These are phyloP conservation scores for Solanum pinnatisectum DNA, from an alignment of 257 asterid genomes.

Conservation along the genomic window DNA sequence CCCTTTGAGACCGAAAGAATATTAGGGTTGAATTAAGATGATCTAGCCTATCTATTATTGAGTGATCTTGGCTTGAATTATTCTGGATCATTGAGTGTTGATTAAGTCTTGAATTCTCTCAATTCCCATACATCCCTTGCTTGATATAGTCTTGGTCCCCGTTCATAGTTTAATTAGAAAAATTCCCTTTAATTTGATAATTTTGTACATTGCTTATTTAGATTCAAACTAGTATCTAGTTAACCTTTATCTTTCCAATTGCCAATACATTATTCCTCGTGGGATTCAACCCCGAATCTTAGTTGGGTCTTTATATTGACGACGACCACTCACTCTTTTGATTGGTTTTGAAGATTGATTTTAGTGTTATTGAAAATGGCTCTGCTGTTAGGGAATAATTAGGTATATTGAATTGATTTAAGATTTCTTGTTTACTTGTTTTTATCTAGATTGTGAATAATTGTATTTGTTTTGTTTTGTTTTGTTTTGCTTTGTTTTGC, in stretches of 20 bases:
- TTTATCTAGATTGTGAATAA: background rate
- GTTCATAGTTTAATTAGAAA: background rate
- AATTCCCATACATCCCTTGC: background rate
- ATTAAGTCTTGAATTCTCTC: background rate
- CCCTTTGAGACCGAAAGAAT: background rate
- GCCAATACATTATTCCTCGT: background rate
- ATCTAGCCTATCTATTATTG: background rate
- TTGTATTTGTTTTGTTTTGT: background rate
- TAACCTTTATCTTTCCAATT: too few relatives aligned
- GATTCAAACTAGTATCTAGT: background rate
- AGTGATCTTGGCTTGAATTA: background rate
- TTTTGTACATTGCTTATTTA: background rate
- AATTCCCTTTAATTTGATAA: too few relatives aligned
- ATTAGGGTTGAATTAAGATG: background rate
- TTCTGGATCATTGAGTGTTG: background rate
- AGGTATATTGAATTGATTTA: background rate
- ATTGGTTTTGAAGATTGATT: background rate
- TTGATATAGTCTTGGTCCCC: background rate
- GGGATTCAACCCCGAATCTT: background rate
- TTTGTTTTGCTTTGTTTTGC: background rate
- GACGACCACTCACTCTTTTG: too few relatives aligned
- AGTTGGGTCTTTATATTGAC: background rate
- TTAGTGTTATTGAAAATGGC: background rate
- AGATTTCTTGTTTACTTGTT: background rate
- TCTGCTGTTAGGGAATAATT: background rate